These are phyloP conservation scores for Plicaturopsis crispa DNA, from an alignment of 768 basidiomycete genomes.

Conservation along the genomic window DNA sequence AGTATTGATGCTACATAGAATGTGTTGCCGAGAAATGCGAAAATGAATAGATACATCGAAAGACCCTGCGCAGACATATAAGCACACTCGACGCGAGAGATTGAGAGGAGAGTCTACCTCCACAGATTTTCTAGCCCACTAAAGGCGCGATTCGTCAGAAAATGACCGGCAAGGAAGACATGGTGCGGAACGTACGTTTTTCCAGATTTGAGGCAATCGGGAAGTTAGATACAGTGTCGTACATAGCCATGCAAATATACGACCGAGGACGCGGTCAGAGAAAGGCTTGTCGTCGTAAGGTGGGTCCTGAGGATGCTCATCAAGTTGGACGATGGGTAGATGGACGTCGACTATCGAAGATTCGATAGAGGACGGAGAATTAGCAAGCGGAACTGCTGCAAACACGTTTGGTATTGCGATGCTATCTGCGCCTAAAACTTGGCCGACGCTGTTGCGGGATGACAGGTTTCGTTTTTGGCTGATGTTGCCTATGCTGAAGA, in stretches of 20 bases:
- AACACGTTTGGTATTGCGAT: neutral
- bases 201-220: conserved; percentile 97
- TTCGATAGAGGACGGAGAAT: conserved; percentile 10
- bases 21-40: conserved; percentile 88
- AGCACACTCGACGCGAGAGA: neutral
- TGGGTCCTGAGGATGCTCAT: conserved; percentile 1
- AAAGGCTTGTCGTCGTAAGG: conserved; percentile 17
- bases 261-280: conserved; percentile 68
- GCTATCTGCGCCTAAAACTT: conserved; percentile 30
- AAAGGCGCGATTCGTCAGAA: conserved; percentile 3
- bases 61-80: conserved; percentile 83
- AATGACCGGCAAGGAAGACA: neutral
- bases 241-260: conserved; percentile 92
- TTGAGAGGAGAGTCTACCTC: conserved; percentile 39
- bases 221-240: conserved; percentile 90
- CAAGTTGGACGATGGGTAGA: neutral
- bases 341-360: conserved; percentile 5
- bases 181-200: conserved; percentile 64
- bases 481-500: conserved; percentile 62
- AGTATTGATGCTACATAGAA: conserved; percentile 91
- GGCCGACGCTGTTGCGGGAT: conserved; percentile 29
- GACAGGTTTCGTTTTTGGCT: conserved; percentile 21
- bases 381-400: neutral
- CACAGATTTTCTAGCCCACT: conserved; percentile 88
- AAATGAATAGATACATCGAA: conserved; percentile 88